Conservation (phyloP, 177 flowering plant species). For the Vitis hybrid region DNA sequence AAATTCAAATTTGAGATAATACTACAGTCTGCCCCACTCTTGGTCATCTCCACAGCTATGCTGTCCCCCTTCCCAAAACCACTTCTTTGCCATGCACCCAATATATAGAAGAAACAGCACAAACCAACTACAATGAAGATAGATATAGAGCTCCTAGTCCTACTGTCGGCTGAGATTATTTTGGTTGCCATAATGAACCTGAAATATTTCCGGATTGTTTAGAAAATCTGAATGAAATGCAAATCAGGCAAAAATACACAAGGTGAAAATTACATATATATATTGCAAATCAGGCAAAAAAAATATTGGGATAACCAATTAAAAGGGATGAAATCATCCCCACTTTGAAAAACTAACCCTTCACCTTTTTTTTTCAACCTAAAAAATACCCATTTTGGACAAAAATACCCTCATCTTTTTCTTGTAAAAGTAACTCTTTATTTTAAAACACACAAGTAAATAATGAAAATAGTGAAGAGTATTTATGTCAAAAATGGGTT, state of each 20-base stretch:
- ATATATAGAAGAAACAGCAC: conserved; percentile 80
- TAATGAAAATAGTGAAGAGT: too few species aligned
- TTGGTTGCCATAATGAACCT: conserved; percentile 64
- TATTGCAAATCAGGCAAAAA: too few species aligned
- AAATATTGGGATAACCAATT: too few species aligned
- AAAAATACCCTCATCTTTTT: too few species aligned
- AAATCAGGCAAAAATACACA: neutral
- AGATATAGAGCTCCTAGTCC: conserved; percentile 71
- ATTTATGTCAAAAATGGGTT: too few species aligned
- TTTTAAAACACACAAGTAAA: too few species aligned
- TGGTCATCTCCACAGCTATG: conserved; percentile 65
- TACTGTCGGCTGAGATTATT: conserved; percentile 41
- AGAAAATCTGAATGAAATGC: neutral
- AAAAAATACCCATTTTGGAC: too few species aligned
- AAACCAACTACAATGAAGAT: conserved; percentile 74
- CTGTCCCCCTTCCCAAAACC: conserved; percentile 93
- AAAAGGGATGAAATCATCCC: too few species aligned
- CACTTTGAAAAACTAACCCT: too few species aligned
- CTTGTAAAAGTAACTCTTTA: too few species aligned
- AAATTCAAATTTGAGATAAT: conserved; percentile 56
- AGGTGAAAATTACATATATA: too few species aligned
- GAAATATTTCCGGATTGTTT: conserved; percentile 13
- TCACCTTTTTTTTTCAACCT: too few species aligned
- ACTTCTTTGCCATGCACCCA: conserved; percentile 97
- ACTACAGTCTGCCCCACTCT: conserved; percentile 60